Percentiles rank a stretch among this genome's conserved stretches.
Evolutionary conservation across 2,329 filamentous ascomycete genomes (phyloP).

Genomic region (Arthrobotrys entomopaga): DNA sequence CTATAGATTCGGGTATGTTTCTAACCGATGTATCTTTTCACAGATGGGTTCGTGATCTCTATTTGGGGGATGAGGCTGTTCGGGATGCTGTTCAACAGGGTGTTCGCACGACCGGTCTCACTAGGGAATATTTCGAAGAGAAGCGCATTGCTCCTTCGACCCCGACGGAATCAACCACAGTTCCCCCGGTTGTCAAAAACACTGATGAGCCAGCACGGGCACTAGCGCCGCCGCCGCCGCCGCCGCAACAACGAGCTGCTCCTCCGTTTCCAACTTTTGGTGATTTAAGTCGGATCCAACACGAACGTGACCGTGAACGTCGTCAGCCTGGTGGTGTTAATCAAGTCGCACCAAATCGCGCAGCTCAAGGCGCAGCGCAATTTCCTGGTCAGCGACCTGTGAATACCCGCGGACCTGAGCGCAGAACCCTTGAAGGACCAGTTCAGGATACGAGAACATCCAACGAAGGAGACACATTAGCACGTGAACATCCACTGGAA

Average conservation of each 20-base stretch:
- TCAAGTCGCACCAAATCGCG: background rate
- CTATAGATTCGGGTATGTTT: background rate
- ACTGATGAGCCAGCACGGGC: background rate
- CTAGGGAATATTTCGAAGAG: constrained; percentile 22
- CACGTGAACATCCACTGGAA: constrained; percentile 16
- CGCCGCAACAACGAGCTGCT: background rate
- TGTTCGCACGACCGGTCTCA: constrained; percentile 46
- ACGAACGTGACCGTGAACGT: constrained; percentile 4
- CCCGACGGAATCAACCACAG: background rate
- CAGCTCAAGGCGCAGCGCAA: background rate
- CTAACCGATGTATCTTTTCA: constrained; percentile 1
- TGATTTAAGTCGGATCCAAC: constrained; percentile 14
- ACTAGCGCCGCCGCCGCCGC: too few species aligned
- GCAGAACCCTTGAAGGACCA: constrained; percentile 27
- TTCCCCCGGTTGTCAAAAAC: background rate
- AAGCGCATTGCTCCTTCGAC: background rate
- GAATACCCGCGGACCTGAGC: background rate
- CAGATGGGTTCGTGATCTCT: constrained; percentile 35
- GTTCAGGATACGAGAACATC: constrained; percentile 26
- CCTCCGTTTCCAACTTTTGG: constrained; percentile 26
- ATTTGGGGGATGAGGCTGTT: constrained; percentile 10
- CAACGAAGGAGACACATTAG: constrained; percentile 33
- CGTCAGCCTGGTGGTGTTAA: background rate
- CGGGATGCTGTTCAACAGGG: constrained; percentile 22
- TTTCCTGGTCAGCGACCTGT: constrained; percentile 5